phyloP scores from a whole-genome alignment of 2,329 filamentous ascomycete species.

The Xylaria hypoxylon region DNA sequence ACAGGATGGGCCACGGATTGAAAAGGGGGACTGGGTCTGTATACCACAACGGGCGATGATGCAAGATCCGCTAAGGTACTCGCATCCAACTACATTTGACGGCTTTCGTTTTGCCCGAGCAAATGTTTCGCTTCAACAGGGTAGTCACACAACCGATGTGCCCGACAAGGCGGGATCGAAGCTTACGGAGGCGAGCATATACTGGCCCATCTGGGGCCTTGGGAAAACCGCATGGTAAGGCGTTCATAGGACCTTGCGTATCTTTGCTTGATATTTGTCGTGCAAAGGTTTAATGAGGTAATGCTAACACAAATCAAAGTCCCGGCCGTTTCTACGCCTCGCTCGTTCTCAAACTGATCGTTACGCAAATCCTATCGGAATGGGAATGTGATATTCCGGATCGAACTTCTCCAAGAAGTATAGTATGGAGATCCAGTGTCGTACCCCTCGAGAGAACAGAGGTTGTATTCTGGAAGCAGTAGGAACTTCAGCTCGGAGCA shows the following conservation, averaged over 20 bases:
- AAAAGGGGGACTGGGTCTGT: conserved; percentile 11
- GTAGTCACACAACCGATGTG: neutral
- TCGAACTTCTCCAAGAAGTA: neutral
- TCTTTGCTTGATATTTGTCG: too few species aligned
- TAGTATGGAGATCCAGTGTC: neutral
- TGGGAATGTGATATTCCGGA: neutral
- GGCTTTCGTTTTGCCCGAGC: neutral
- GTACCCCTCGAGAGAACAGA: neutral
- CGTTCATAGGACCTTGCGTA: too few species aligned
- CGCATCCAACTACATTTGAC: neutral
- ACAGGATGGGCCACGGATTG: neutral
- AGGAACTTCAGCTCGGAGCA: too few species aligned
- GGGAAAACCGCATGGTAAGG: conserved; percentile 1
- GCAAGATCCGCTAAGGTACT: neutral
- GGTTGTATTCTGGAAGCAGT: neutral
- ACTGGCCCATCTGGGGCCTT: conserved; percentile 4
- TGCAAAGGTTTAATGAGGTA: too few species aligned
- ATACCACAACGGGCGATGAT: conserved; percentile 3
- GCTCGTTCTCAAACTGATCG: neutral
- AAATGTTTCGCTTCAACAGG: neutral
- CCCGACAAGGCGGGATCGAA: neutral
- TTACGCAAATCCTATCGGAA: neutral
- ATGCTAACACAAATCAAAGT: too few species aligned
- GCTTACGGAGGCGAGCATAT: neutral
- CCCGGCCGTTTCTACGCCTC: conserved; percentile 7